phyloP scores from a whole-genome alignment of 352 stramenopile genomes.

The Achlya hypogyna region DNA sequence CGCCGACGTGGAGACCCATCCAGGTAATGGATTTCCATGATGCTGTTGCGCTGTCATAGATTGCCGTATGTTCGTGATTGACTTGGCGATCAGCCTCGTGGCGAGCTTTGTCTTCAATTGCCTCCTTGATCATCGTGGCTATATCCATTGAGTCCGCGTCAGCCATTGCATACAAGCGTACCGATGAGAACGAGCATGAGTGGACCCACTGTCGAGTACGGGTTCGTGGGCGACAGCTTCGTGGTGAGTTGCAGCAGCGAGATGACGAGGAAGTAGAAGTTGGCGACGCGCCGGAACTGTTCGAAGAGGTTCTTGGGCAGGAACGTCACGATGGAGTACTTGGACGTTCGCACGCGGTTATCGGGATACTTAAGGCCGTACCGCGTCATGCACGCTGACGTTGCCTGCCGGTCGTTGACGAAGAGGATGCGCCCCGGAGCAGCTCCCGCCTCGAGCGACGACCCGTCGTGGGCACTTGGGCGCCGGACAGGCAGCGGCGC shows the following conservation, averaged over 20 bases:
- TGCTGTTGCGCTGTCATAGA: neutral
- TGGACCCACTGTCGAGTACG: slow-evolving; percentile 79
- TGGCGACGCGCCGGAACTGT: slow-evolving; percentile 93
- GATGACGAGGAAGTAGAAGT: slow-evolving; percentile 96
- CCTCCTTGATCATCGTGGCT: slow-evolving; percentile 82
- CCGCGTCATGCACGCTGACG: neutral
- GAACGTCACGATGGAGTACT: slow-evolving; percentile 94
- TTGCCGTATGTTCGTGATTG: slow-evolving; percentile 52
- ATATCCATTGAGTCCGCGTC: slow-evolving; percentile 15
- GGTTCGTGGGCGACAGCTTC: slow-evolving; percentile 75
- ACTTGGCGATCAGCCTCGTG: slow-evolving; percentile 64
- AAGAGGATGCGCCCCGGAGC: slow-evolving; percentile 41
- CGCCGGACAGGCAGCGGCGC: neutral
- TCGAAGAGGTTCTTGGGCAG: slow-evolving; percentile 92
- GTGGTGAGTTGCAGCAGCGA: slow-evolving; percentile 90
- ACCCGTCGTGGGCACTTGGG: neutral
- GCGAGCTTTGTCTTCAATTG: slow-evolving; percentile 57
- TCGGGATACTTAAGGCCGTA: neutral
- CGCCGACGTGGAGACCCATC: slow-evolving; percentile 79
- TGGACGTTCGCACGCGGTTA: slow-evolving; percentile 80
- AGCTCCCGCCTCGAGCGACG: neutral
- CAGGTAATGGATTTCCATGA: slow-evolving; percentile 62
- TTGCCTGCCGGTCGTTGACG: slow-evolving; percentile 41
- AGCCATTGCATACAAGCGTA: neutral
- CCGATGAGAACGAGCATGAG: slow-evolving; percentile 62